Conservation (phyloP, 257 asterid genomes). For the Solanum lycopersicoides region DNA sequence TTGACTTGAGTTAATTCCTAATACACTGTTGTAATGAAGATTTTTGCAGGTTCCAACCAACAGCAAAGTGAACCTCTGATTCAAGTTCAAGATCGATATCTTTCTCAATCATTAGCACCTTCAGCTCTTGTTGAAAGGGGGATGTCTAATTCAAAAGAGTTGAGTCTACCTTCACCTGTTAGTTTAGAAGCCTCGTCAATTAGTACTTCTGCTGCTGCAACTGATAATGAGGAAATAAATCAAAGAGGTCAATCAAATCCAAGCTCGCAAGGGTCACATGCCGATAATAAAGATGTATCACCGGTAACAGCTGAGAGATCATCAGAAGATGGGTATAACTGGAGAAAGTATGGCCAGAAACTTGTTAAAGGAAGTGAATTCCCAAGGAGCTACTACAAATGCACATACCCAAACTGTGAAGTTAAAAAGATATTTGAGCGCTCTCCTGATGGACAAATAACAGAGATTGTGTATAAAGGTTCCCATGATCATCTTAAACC, state of each 20-base stretch:
- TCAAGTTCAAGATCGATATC: conserved; percentile 41
- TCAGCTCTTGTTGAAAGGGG: conserved; percentile 28
- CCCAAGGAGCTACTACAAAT: conserved; percentile 95
- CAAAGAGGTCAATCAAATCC: conserved; percentile 29
- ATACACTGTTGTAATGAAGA: conserved; percentile 28
- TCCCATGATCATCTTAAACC: conserved; percentile 98
- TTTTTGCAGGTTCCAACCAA: conserved; percentile 38
- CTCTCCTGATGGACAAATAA: conserved; percentile 84
- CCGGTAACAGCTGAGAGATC: conserved; percentile 60
- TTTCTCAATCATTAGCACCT: conserved; percentile 33
- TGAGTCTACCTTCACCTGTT: conserved; percentile 20
- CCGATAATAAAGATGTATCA: conserved; percentile 50
- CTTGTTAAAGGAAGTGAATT: conserved; percentile 96
- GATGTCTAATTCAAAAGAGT: conserved; percentile 6
- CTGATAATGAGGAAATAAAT: conserved; percentile 29
- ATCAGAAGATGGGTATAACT: conserved; percentile 88
- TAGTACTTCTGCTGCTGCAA: conserved; percentile 15
- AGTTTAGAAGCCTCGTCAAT: conserved; percentile 22
- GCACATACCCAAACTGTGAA: conserved; percentile 92
- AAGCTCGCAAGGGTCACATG: conserved; percentile 29
- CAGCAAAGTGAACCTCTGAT: conserved; percentile 23
- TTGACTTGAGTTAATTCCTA: neutral
- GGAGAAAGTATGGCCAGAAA: conserved; percentile 99
- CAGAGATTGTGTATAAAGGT: conserved; percentile 89
- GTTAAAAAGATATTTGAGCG: conserved; percentile 94